Evolutionary conservation across 2,329 filamentous ascomycete species (phyloP).

Genomic region (Alternaria gaisen): DNA sequence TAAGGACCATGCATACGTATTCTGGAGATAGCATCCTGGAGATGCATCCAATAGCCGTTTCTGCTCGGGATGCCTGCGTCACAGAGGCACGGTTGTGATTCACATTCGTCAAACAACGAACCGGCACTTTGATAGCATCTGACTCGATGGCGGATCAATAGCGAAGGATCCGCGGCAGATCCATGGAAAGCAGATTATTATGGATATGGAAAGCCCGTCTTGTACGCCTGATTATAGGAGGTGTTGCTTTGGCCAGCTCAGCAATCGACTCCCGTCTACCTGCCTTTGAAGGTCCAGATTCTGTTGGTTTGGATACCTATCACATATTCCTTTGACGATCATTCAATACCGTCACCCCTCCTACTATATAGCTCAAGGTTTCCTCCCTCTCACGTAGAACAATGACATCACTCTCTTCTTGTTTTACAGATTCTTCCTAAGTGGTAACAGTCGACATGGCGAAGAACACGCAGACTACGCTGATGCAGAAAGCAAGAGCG

Average conservation of each 20-base stretch:
- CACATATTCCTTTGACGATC: too few species aligned
- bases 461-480: constrained; percentile 11
- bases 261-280: background rate
- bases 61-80: background rate
- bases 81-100: background rate
- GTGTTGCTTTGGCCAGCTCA: background rate
- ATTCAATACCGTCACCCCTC: too few species aligned
- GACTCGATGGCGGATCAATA: background rate
- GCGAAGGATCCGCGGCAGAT: background rate
- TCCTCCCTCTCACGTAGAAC: too few species aligned
- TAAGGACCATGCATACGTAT: background rate
- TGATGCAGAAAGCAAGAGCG: constrained; percentile 22
- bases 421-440: background rate
- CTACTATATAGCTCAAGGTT: too few species aligned
- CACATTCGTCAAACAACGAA: background rate
- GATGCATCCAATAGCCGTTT: background rate
- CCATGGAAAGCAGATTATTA: background rate
- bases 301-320: too few species aligned
- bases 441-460: background rate
- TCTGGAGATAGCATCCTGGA: background rate
- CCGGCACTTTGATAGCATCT: background rate
- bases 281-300: background rate
- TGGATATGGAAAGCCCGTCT: background rate
- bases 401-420: too few species aligned
- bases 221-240: background rate